Evolutionary conservation across 2,329 filamentous ascomycete genomes (phyloP), one percentile per base, ranked within the genome.

Genomic region (Cylindrodendrum hubeiense): DNA sequence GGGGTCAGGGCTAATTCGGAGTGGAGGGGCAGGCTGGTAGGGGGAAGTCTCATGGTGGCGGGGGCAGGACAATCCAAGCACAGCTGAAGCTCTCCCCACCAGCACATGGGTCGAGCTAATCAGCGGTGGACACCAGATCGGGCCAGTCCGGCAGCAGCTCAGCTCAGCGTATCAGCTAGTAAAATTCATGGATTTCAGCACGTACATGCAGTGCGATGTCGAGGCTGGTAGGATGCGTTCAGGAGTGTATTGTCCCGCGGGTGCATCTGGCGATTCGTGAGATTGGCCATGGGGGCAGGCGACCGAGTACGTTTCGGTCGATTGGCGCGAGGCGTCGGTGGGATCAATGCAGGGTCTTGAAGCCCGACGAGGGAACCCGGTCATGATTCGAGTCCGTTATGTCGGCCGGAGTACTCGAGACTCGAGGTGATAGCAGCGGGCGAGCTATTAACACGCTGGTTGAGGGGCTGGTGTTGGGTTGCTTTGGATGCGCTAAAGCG

Each of bases 41-140:
- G 15, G 26, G 21, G 17, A 39, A 41, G n/a, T 52, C 41, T 39
- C 33, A 59, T 59, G 34, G 46, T n/a, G 55, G 26, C 37, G 22
- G 28, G 54, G 54, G 26, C 43, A 46, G 53, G 22, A 54, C 15
- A 55, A 55, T 15, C 47, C 60, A 59, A 53, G 54, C 41, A 52
- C 41, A 63, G 54, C 60, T 63, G 60, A 63, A 53, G 54, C 49
- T 54, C 41, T 53, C 59, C 54, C 60, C 60, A 43, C 52, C 52
- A 49, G 49, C n/a, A 46, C 33, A 34, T 24, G 30, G 33, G n/a
- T 28, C 30, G 34, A 15, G 49, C 60, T 52, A 63, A 53, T 58
- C 47, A 33, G 47, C 53, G 28, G n/a, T 21, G 13, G 26, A 41
- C 39, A 30, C 30, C 46, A 52, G 47, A 47, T 52, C 43, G 52